Conservation (phyloP, 495 filamentous ascomycete species). For the Bombardia bombarda region DNA sequence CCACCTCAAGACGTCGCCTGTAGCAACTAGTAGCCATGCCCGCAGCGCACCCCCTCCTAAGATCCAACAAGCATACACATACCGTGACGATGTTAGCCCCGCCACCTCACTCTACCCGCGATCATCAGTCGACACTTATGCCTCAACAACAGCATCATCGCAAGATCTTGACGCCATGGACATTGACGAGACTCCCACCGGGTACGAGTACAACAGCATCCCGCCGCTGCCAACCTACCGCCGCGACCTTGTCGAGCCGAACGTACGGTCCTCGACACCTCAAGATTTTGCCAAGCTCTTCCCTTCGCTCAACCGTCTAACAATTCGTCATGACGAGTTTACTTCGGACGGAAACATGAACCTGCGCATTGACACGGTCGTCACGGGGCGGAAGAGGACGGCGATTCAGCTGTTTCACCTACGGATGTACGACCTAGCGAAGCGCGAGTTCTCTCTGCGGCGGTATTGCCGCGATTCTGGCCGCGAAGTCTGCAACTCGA, state of each 20-base stretch:
- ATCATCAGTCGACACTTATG: slow-evolving; percentile 71
- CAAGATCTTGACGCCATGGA: slow-evolving; percentile 55
- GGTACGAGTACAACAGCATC: slow-evolving; percentile 31
- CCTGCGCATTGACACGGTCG: slow-evolving; percentile 76
- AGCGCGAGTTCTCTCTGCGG: slow-evolving; percentile 81
- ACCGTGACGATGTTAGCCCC: slow-evolving; percentile 40
- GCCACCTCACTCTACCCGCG: slow-evolving; percentile 43
- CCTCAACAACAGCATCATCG: slow-evolving; percentile 60
- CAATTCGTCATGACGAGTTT: slow-evolving; percentile 85
- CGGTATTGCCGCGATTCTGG: slow-evolving; percentile 91
- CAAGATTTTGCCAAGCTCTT: slow-evolving; percentile 81
- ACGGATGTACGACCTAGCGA: slow-evolving; percentile 86
- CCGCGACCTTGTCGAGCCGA: slow-evolving; percentile 50
- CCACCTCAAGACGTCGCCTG: slow-evolving; percentile 28
- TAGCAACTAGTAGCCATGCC: slow-evolving; percentile 19
- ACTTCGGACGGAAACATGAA: slow-evolving; percentile 97
- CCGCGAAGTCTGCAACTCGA: slow-evolving; percentile 84
- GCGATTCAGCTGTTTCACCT: slow-evolving; percentile 87
- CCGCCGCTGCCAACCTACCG: slow-evolving; percentile 51
- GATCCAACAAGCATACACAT: slow-evolving; percentile 18
- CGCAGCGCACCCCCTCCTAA: slow-evolving; percentile 25
- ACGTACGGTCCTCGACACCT: slow-evolving; percentile 67
- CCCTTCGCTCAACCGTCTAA: slow-evolving; percentile 70
- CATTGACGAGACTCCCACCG: slow-evolving; percentile 38
- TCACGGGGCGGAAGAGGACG: slow-evolving; percentile 49